Evolutionary conservation across 225 moss, liverwort and hornwort genomes (phyloP).

Genomic region (Climacium dendroides): DNA sequence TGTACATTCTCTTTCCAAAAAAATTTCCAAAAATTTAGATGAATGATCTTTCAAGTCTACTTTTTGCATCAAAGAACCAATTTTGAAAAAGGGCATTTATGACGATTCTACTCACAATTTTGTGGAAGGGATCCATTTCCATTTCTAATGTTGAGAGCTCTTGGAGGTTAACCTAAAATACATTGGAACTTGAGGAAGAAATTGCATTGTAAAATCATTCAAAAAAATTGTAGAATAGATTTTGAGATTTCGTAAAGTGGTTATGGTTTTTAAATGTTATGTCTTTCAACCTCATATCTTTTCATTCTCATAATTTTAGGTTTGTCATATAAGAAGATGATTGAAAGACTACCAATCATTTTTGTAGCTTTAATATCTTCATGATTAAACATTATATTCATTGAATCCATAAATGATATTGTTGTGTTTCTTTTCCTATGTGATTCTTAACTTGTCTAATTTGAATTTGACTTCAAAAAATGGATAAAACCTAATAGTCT

Average conservation of each 20-base stretch:
- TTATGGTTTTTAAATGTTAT: not conserved
- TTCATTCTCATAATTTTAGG: not conserved
- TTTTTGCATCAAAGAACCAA: accelerated
- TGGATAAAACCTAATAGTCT: not conserved
- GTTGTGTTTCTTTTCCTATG: no score
- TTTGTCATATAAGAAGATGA: not conserved
- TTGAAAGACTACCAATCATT: not conserved
- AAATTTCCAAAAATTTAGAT: not conserved
- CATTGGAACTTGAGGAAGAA: not conserved
- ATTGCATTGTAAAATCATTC: not conserved
- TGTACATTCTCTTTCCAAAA: not conserved
- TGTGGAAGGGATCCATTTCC: accelerated
- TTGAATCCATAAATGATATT: not conserved
- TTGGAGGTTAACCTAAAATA: not conserved
- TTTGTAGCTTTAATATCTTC: not conserved
- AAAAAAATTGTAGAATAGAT: not conserved
- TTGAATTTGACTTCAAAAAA: not conserved
- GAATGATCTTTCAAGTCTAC: not conserved
- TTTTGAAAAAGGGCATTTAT: not conserved
- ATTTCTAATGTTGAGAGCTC: not conserved
- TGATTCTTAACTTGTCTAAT: not conserved
- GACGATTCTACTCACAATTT: accelerated
- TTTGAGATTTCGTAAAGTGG: not conserved
- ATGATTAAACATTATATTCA: not conserved
- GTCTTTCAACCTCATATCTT: not conserved